A percentile compares a stretch with the other conserved stretches of the same genome.
Conservation (phyloP, 2,329 filamentous ascomycete species). For the Epichloe baconii region DNA sequence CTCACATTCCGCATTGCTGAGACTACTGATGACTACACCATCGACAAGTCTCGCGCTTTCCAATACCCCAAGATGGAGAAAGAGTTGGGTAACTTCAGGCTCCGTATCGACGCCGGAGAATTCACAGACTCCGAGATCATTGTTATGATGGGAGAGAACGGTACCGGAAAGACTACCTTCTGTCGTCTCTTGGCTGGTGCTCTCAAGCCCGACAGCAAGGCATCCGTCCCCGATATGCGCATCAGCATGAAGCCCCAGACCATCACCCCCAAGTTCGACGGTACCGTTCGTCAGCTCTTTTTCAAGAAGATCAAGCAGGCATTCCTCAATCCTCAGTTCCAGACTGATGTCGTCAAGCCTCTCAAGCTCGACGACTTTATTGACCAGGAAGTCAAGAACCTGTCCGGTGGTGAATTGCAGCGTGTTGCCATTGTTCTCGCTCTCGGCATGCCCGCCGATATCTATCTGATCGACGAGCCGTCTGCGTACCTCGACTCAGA, state of each 20-base stretch:
- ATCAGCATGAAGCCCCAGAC: conserved; percentile 99
- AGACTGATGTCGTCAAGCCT: conserved; percentile 99
- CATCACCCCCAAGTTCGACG: conserved; percentile 95
- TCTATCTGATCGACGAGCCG: conserved; percentile 97
- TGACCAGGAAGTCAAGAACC: conserved; percentile 97
- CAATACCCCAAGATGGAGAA: conserved; percentile 85
- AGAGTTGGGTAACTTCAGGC: conserved; percentile 77
- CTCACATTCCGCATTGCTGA: conserved; percentile 91
- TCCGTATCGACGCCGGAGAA: conserved; percentile 66
- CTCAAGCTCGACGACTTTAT: conserved; percentile 98
- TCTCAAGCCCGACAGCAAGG: conserved; percentile 73
- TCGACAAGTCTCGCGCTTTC: conserved; percentile 76
- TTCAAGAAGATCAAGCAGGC: conserved; percentile 99
- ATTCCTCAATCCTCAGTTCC: conserved; percentile 95
- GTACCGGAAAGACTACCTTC: conserved; percentile 98
- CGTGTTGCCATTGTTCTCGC: conserved; percentile 95
- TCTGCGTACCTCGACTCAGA: conserved; percentile 97
- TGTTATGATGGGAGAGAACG: conserved; percentile 99
- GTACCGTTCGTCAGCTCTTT: conserved; percentile 96
- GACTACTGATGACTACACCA: conserved; percentile 73
- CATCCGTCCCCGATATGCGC: conserved; percentile 79
- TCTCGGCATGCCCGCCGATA: conserved; percentile 91
- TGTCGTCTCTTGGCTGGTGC: conserved; percentile 91
- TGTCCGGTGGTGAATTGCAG: conserved; percentile 98
- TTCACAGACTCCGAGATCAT: conserved; percentile 98